Base-by-base conservation (phyloP, 768 basidiomycete species). In the Boletus pseudo-olivaceus region DNA sequence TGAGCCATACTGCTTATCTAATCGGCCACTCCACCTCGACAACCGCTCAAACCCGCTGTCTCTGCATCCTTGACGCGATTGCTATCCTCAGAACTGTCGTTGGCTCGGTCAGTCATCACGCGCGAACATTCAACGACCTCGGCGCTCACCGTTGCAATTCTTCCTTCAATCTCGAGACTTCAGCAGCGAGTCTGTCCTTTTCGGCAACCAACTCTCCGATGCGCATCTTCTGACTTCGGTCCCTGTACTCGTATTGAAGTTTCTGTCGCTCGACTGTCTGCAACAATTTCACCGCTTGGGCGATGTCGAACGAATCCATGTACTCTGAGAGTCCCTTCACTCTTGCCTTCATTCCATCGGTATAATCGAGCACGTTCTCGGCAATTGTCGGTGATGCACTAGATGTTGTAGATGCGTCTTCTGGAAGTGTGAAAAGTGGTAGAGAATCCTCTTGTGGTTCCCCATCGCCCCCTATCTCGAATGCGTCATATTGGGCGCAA, bases 231-330 rank as follows among this genome's bases (percentile, higher is more conserved):
- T 68, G 66, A 47, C 56, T 56, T 15, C 30, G 50, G 34, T 69
- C 56, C 54, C 56, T 67, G 27, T 27, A 63, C 35, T 68, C 64
- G 11, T 62, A 58, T 39, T 58, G 64, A 19, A 49, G 39, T 14
- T 57, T 67, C 53, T 68, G 64, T 44, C 66, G 64, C 37, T 67
- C 66, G 0, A 56, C 48, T 0, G 35, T 54, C 29, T 56, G 64
- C 49, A 67, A 33, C 17, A 29, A 4, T 10, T 53, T 59, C 20
- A 23, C 44, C 1, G 67, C 64, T 30, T 62, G 51, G 8, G 32
- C 23, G 29, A 67, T 39, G 35, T 68, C 59, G 48, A 68, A 68
- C 29, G 66, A 67, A n/a, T 59, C 53, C 67, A 68, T 59, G 34
- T 67, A 67, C 44, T 64, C 63, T 2, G 52, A 54, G 29, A 67